phyloP scores from a whole-genome alignment of 495 filamentous ascomycete genomes.

The Aspergillus bridgeri region DNA sequence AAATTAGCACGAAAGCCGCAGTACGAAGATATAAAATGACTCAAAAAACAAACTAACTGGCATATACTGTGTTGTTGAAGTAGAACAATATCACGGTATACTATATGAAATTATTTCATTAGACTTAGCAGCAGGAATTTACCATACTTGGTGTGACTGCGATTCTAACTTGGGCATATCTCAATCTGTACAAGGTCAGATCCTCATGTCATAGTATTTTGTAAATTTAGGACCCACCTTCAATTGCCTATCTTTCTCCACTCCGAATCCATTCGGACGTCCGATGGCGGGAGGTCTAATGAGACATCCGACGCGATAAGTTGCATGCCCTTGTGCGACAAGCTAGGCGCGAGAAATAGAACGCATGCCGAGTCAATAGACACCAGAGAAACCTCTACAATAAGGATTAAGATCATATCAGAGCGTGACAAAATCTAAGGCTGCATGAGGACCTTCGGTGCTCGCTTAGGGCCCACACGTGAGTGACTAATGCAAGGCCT shows the following conservation, averaged over 20 bases:
- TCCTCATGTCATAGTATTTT: neutral
- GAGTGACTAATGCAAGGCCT: neutral
- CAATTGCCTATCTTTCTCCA: neutral
- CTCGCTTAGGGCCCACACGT: neutral
- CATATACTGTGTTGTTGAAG: neutral
- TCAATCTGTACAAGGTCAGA: neutral
- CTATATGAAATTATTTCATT: too few species aligned
- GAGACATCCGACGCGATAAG: neutral
- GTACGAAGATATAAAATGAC: too few species aligned
- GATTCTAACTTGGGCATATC: too few species aligned
- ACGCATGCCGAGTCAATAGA: too few species aligned
- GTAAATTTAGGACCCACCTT: neutral
- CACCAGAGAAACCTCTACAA: too few species aligned
- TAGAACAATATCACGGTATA: too few species aligned
- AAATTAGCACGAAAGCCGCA: too few species aligned
- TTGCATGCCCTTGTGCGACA: neutral
- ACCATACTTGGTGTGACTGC: too few species aligned
- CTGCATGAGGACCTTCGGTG: neutral
- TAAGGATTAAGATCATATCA: neutral
- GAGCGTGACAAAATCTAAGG: neutral
- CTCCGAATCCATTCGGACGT: neutral
- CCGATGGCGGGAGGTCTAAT: neutral
- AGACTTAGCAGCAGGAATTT: too few species aligned
- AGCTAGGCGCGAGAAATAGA: too few species aligned
- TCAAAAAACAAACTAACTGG: too few species aligned